phyloP scores from a whole-genome alignment of 192 early-diverging fungal species.

The Entomortierella lignicola region DNA sequence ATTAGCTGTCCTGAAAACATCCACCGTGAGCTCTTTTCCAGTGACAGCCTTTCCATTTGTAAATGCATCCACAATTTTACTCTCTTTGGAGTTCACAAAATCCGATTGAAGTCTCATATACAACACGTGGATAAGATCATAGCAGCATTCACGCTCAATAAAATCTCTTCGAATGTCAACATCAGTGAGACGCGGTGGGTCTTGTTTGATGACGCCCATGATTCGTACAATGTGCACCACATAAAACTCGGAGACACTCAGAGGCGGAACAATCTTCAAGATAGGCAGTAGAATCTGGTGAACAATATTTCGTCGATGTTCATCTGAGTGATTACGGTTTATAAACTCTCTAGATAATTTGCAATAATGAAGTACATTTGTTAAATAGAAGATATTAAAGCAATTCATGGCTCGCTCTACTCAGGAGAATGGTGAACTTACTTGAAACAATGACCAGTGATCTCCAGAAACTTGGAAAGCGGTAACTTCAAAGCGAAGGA shows the following conservation, averaged over 20 bases:
- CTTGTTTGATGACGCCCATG: slow-evolving; percentile 60
- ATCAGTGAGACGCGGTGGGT: slow-evolving; percentile 16
- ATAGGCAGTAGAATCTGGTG: slow-evolving; percentile 62
- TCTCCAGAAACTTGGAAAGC: slow-evolving; percentile 51
- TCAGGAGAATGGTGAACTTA: too few relatives aligned
- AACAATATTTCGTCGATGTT: slow-evolving; percentile 61
- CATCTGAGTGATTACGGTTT: slow-evolving; percentile 37
- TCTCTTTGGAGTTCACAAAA: slow-evolving; percentile 53
- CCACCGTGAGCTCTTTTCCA: slow-evolving; percentile 58
- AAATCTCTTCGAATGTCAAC: slow-evolving; percentile 38
- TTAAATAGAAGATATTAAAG: too few relatives aligned
- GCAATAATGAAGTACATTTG: slow-evolving; percentile 57
- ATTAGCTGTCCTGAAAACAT: slow-evolving; percentile 56
- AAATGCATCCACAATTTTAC: slow-evolving; percentile 52
- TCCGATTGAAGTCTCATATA: slow-evolving; percentile 56
- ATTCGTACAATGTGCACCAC: slow-evolving; percentile 61
- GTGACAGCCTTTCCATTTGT: slow-evolving; percentile 30
- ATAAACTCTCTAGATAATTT: slow-evolving; percentile 55
- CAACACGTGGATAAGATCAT: slow-evolving; percentile 55
- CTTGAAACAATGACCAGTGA: slow-evolving; percentile 56
- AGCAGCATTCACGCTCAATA: slow-evolving; percentile 42
- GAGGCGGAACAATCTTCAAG: slow-evolving; percentile 54
- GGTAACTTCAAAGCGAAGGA: slow-evolving; percentile 53
- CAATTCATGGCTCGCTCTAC: too few relatives aligned
- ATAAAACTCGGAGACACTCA: slow-evolving; percentile 62